A percentile compares a stretch with the other conserved stretches of the same genome.
Conservation (phyloP, 768 basidiomycete genomes). For the Lactifluus pinguis region DNA sequence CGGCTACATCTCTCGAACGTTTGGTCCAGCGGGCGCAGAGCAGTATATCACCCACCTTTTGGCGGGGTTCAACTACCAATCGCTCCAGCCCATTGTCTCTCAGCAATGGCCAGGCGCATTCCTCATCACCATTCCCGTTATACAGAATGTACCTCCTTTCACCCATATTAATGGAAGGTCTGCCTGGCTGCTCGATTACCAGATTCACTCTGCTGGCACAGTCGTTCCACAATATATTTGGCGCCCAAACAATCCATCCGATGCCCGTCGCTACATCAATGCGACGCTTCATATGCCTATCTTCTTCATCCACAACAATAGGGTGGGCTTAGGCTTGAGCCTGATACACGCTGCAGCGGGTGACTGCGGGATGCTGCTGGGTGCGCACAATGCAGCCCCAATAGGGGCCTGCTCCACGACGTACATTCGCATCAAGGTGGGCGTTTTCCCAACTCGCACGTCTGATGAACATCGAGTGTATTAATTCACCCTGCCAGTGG, state of each 20-base stretch:
- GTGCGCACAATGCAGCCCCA: background rate
- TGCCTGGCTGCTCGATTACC: conserved; percentile 7
- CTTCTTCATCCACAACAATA: conserved; percentile 9
- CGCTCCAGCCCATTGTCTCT: background rate
- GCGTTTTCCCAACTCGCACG: background rate
- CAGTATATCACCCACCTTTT: background rate
- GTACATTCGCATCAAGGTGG: conserved; percentile 3
- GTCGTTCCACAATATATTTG: conserved; percentile 4
- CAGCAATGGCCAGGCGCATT: background rate
- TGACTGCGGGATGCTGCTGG: background rate
- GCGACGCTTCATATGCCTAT: conserved; percentile 2
- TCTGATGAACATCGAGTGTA: background rate
- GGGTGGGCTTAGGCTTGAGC: background rate
- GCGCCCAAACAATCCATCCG: background rate
- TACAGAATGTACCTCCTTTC: background rate
- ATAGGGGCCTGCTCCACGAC: background rate
- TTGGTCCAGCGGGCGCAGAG: background rate
- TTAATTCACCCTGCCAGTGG: background rate
- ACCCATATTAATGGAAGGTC: background rate
- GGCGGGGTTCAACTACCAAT: background rate
- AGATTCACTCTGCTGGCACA: background rate
- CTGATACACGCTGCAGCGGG: background rate
- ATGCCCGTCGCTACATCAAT: conserved; percentile 2
- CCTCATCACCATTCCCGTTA: background rate
- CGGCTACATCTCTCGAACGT: background rate